Evolutionary conservation across 495 filamentous ascomycete genomes (phyloP).

Genomic region (Articulospora tetracladia): DNA sequence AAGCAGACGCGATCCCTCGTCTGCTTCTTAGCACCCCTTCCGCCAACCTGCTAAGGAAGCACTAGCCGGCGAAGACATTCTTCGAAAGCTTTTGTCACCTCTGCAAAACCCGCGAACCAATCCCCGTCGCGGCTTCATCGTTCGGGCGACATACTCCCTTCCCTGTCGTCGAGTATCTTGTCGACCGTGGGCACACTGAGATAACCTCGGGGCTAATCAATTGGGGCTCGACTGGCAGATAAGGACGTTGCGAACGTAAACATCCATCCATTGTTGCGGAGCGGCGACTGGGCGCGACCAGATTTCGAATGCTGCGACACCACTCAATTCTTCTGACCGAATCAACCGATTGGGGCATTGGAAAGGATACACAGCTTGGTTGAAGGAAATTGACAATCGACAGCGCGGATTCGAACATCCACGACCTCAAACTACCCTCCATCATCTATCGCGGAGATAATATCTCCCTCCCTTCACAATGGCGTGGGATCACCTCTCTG

Average conservation of each 20-base stretch:
- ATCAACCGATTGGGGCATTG: slow-evolving; percentile 26
- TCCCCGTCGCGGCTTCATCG: neutral
- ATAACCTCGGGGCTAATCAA: no score
- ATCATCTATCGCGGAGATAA: neutral
- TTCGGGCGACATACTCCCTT: neutral
- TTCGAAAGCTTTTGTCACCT: neutral
- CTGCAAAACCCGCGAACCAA: neutral
- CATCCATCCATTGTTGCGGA: slow-evolving; percentile 24
- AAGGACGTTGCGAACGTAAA: neutral
- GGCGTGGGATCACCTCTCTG: slow-evolving; percentile 88
- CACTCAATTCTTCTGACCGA: slow-evolving; percentile 23
- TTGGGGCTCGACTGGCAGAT: no score
- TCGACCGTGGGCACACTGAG: no score
- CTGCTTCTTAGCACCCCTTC: neutral
- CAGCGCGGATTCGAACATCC: neutral
- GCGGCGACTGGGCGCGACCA: slow-evolving; percentile 52
- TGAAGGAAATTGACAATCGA: slow-evolving; percentile 8
- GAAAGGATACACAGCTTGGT: slow-evolving; percentile 11
- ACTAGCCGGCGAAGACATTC: neutral
- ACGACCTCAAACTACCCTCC: neutral
- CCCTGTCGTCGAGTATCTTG: no score
- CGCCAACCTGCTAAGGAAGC: neutral
- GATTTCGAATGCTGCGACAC: slow-evolving; percentile 40
- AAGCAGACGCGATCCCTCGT: neutral
- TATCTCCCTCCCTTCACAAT: slow-evolving; percentile 43